Base-by-base conservation (phyloP, 768 basidiomycete genomes). In the Steccherinum ochraceum region DNA sequence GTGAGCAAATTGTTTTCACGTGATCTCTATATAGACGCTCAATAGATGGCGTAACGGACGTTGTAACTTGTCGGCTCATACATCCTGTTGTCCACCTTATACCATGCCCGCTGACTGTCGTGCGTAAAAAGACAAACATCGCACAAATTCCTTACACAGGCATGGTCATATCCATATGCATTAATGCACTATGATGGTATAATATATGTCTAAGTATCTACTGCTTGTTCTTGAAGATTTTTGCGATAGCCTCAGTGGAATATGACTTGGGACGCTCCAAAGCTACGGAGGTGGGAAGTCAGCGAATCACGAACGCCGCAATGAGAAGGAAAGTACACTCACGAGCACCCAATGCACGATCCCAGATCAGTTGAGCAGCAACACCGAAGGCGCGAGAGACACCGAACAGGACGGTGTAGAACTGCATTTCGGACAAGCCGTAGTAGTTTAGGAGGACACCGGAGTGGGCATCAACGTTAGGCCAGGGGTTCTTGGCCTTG, bases 381-480 rank as follows among this genome's bases (percentile, higher is more conserved):
- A 92, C 90, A 72, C 89, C 89, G 58, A 92, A 89, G 16, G 89
- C 92, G 64, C 92, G 87, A n/a, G 91, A 94, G 5, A 96, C 89
- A 74, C 93, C 93, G 69, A 96, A 96, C 53, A 96, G 77, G 50
- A 98, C 95, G 58, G 94, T 97, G 75, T 97, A 97, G 78, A 89
- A 97, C 65, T 91, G 81, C 86, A 94, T 93, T 69, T 94, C 83
- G 56, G 77, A 80, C 50, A 95, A 72, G 45, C 91, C 91, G 62
- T 93, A 93, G 71, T 93, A 74, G 24, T 86, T 86, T 19, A 94
- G 72, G 43, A 94, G 80, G 48, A 82, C 89, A 70, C 91, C 93
- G 13, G 95, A 97, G 75, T 95, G 93, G 46, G 94, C 92, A 67
- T 97, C 94, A 51, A 98, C 94, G 67, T 97, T 98, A 42, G 94